Base-by-base conservation (phyloP, 2,329 filamentous ascomycete species). In the Herpotrichia juniperi region DNA sequence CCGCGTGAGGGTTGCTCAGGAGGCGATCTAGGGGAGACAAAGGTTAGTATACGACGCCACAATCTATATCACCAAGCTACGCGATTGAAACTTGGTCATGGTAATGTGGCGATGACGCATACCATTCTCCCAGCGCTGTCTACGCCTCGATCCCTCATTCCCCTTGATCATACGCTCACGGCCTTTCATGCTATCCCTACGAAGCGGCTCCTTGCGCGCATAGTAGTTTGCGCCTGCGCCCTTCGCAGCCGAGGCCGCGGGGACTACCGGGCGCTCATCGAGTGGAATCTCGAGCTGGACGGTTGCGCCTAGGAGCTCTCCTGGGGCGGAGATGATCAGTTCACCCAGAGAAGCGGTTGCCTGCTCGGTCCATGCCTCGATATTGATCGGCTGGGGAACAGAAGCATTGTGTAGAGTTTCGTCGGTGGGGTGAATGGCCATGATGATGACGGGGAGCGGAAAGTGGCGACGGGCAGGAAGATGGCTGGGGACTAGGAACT, bases 61-160 rank as follows among this genome's bases (percentile, higher is more conserved):
- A 37, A 6, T 19, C n/a, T 17, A 8, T 6, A 19, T 9, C 10
- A 8, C 34, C 7, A 17, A 19, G 16, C 31, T 5, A 5, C 31
- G n/a, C 31, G 16, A 16, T 16, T 9, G 8, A 16, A 34, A n/a
- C 31, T n/a, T 16, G n/a, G n/a, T n/a, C n/a, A n/a, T 37, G 16
- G 34, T 17, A 12, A 47, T 46, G 44, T 43, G 49, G 24, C 28
- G 34, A 44, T 46, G 48, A 53, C 30, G 46, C 62, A 40, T 71
- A 96, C 91, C 90, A 74, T 97, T 99, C 79, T 99, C 94, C 92
- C 93, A 97, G 50, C 93, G 83, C 64, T 93, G 87, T 44, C 93
- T 83, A 66, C 93, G 87, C 30, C 93, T 84, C 64, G 86, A 93
- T 28, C 93, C 93, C 74, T 97, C 92, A 62, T 96, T 96, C 50